Base-by-base conservation (phyloP, 169 alveolate genomes). In the Eimeria maxima region DNA sequence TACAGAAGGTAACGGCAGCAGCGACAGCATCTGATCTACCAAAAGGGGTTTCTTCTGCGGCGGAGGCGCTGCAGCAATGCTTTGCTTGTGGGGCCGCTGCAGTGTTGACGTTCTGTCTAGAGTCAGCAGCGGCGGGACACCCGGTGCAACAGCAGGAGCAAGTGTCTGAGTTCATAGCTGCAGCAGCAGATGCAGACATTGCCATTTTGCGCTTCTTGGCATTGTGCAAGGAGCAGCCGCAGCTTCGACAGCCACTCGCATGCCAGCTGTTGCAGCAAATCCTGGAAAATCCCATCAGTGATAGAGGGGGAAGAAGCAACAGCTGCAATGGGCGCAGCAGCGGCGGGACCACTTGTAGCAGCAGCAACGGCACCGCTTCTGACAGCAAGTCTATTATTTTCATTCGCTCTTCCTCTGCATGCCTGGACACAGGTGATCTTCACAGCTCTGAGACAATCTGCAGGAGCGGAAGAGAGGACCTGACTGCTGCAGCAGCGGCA, bases 131-230 rank as follows among this genome's bases (percentile, higher is more conserved):
- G 38, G 45, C 81, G 6, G 93, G 81, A 50, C 65, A 22, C 65
- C 50, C 44, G 81, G 33, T 42, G 83, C 78, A 33, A 16, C 93
- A 87, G 81, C 80, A 87, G 63, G 74, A 18, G 81, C 93, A 87
- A 18, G 29, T 87, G 18, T 24, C 78, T n/a, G 93, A 87, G 20
- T 63, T 87, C 20, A 20, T 87, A 2, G 81, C 78, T 60, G 93
- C 83, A 33, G 93, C 83, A 22, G 93, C 65, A 63, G 81, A 87
- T 42, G 93, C 93, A 63, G 93, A 87, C 78, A 6, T 45, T 27
- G 44, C 33, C 81, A 63, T 87, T 27, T 27, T 7, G 24, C 83
- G 57, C 67, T 27, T 63, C 73, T 47, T 50, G 42, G 0, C 60
- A 87, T 7, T 27, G 71, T 81, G 38, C 63, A 42, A 10, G 80